Percentiles rank a stretch among this genome's conserved stretches.
Evolutionary conservation across 1,139 yeast species (phyloP).

Genomic region (Geotrichum histeridarum): DNA sequence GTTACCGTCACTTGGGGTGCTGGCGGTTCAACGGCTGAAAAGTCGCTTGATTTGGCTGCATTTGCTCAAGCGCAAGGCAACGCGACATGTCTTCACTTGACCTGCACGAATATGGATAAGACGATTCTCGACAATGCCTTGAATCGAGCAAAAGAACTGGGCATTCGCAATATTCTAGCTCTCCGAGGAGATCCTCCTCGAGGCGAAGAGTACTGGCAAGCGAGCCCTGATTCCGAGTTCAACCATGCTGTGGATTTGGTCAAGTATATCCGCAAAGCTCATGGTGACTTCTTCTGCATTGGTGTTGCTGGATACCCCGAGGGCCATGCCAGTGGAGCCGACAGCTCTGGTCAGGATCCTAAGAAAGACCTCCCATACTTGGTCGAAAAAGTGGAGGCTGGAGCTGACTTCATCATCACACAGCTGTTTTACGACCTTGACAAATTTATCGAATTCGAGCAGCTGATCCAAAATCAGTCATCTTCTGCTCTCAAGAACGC

Average conservation of each 20-base stretch:
- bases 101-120: constrained; percentile 89
- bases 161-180: constrained; percentile 84
- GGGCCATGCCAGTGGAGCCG: constrained; percentile 83
- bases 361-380: constrained; percentile 64
- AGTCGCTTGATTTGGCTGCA: constrained; percentile 76
- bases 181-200: constrained; percentile 96
- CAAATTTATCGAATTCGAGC: constrained; percentile 51
- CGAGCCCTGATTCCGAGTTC: constrained; percentile 46
- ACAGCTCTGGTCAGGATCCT: constrained; percentile 56
- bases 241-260: constrained; percentile 79
- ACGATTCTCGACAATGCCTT: constrained; percentile 75
- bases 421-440: constrained; percentile 73
- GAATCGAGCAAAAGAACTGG: constrained; percentile 61
- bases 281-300: constrained; percentile 74
- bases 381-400: constrained; percentile 82
- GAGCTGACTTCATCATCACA: constrained; percentile 89
- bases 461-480: constrained; percentile 41
- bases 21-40: constrained; percentile 88
- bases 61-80: constrained; percentile 71
- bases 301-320: constrained; percentile 97
- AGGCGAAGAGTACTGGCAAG: constrained; percentile 64
- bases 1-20: constrained; percentile 98
- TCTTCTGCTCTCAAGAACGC: constrained; percentile 45
- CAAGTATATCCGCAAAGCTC: constrained; percentile 57
- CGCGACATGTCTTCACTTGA: constrained; percentile 87